Evolutionary conservation across 345 rosid genomes (phyloP).

Genomic region (Linum trigynum): DNA sequence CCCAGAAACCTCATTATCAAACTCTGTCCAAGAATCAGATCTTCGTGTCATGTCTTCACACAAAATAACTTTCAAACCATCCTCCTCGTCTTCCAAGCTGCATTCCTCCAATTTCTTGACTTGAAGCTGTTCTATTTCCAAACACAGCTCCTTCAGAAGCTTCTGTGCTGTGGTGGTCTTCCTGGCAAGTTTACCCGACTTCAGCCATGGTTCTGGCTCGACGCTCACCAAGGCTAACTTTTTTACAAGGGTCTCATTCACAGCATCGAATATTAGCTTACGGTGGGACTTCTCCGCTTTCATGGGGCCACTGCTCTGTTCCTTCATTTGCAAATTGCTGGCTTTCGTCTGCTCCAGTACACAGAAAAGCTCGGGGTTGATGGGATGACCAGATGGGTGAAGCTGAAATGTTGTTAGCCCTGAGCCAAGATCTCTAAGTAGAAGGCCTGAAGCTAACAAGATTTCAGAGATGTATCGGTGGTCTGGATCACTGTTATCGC

Average conservation of each 20-base stretch:
- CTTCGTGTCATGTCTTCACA: slow-evolving; percentile 55
- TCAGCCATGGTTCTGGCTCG: slow-evolving; percentile 43
- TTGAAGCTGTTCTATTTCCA: slow-evolving; percentile 51
- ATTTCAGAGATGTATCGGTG: slow-evolving; percentile 93
- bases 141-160: slow-evolving; percentile 67
- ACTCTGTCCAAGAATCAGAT: slow-evolving; percentile 61
- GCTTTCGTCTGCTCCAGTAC: slow-evolving; percentile 89
- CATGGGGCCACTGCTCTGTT: slow-evolving; percentile 24
- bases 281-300: slow-evolving; percentile 49
- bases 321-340: slow-evolving; percentile 35
- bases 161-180: slow-evolving; percentile 64
- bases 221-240: slow-evolving; percentile 41
- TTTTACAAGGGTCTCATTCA: slow-evolving; percentile 66
- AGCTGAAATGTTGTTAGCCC: slow-evolving; percentile 58
- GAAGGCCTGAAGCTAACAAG: slow-evolving; percentile 82
- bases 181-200: slow-evolving; percentile 37
- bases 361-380: slow-evolving; percentile 76
- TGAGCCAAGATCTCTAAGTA: slow-evolving; percentile 66
- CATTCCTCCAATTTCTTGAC: slow-evolving; percentile 31
- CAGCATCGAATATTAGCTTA: slow-evolving; percentile 71
- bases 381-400: slow-evolving; percentile 80
- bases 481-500: slow-evolving; percentile 76
- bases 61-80: slow-evolving; percentile 44
- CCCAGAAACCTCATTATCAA: slow-evolving; percentile 42
- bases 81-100: slow-evolving; percentile 44